Base-by-base conservation (phyloP, 352 stramenopile species). In the Globisporangium perplexum region DNA sequence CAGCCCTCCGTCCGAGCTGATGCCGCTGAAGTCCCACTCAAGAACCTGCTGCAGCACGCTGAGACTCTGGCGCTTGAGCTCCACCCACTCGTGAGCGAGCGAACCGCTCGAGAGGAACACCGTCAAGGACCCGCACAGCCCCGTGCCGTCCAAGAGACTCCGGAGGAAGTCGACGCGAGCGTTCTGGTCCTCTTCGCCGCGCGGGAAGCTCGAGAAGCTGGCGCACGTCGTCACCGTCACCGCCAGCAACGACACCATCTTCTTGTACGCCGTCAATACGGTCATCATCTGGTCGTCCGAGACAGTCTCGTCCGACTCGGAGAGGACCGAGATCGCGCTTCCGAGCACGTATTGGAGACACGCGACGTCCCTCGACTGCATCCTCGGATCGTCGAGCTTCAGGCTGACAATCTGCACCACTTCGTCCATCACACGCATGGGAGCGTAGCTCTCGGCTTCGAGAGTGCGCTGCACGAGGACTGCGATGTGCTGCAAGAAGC, bases 1-100 rank as follows among this genome's bases (percentile, higher is more conserved):
- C n/a, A 84, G 47, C 39, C 69, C 60, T 7, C 77, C 71, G 52
- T 81, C 73, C 11, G 70, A 65, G 45, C 71, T 67, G 23, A 75
- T 60, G 44, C 39, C 45, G 11, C 68, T 55, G 1, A 74, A 43
- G 24, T 84, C 66, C 73, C 73, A 84, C 52, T 67, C 55, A 47
- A 87, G 44, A 4, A 83, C 59, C 7, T 43, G 41, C n/a, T 63
- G 47, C 28, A 85, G 26, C 47, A 63, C 52, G 14, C 33, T 18
- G 39, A 87, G 41, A 31, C 57, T 53, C 20, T 56, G 63, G 10
- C 43, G 36, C 45, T 79, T 77, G 4, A 82, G 54, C 18, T 45
- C 46, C 39, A 55, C 59, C 73, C 71, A 84, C 20, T 74, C 60
- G 17, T 7, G 59, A 43, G 26, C 36, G 38, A 30, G 17, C 8